Base-by-base conservation (phyloP, 2,329 filamentous ascomycete species). In the Colletotrichum cuscutae region DNA sequence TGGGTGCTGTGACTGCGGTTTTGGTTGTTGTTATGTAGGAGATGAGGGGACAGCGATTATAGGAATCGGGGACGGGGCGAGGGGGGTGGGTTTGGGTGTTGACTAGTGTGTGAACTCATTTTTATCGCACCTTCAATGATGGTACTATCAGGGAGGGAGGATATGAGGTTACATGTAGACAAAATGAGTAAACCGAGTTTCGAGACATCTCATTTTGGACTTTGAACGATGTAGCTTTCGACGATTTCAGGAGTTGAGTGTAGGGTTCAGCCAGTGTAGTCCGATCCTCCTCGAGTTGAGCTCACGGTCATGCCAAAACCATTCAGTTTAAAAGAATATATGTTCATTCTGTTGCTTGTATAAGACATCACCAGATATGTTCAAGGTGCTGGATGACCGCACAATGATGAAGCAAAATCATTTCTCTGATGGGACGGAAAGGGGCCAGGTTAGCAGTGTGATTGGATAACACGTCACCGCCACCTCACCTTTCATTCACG, bases 21-120 rank as follows among this genome's bases (percentile, higher is more conserved):
- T 15, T 49, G 15, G 35, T 61, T 24, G 46, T 22, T 7, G 22
- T 65, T 12, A 22, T 70, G 46, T 72, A 67, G 28, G 22, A 65
- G n/a, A 26, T 8, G 15, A n/a, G 46, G 13, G 5, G 30, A 12
- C 42, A 4, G n/a, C 19, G 15, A 49, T 9, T 8, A n/a, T 19
- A 9, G 6, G 42, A 49, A 15, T 19, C 1, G 42, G 42, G 42
- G 42, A 19, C 8, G 13, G 42, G 32, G 32, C 11, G 32, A 35
- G 32, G 42, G 13, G 35, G 35, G 4, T 37, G 35, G 42, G 42
- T n/a, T 49, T 49, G 42, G 42, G 42, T n/a, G 19, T n/a, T n/a
- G 7, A 9, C 2, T 7, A 9, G 3, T 49, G 6, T 7, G 9
- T 49, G 19, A n/a, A 11, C 42, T n/a, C 42, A n/a, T 49, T n/a